A percentile compares a stretch with the other conserved stretches of the same genome.
phyloP scores from a whole-genome alignment of 2,329 filamentous ascomycete genomes.

The Cladophialophora psammophila region DNA sequence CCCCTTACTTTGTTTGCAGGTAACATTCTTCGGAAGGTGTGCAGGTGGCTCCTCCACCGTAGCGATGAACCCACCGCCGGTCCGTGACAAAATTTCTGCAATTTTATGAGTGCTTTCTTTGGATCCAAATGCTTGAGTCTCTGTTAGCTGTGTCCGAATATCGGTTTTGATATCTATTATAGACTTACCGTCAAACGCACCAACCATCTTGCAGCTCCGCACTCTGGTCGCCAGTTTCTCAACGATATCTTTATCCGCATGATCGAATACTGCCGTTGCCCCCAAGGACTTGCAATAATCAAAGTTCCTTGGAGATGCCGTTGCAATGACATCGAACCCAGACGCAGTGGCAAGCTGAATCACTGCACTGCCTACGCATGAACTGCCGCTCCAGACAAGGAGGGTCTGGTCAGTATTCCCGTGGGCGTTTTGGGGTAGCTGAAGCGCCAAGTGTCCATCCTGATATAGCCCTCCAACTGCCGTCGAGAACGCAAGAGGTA shows the following conservation, averaged over 20 bases:
- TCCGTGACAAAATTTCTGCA: conserved; percentile 30
- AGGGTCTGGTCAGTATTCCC: conserved; percentile 18
- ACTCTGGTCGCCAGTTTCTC: conserved; percentile 43
- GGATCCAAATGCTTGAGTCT: background rate
- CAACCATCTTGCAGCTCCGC: conserved; percentile 32
- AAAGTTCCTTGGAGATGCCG: conserved; percentile 44
- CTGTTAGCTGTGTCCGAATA: background rate
- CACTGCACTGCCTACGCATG: conserved; percentile 51
- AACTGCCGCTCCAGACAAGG: conserved; percentile 55
- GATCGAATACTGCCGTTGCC: conserved; percentile 53
- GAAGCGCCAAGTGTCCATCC: conserved; percentile 37
- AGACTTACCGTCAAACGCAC: conserved; percentile 29
- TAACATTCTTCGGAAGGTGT: conserved; percentile 15
- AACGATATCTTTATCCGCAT: conserved; percentile 46
- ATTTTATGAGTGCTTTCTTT: conserved; percentile 37
- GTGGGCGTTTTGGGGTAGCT: conserved; percentile 34
- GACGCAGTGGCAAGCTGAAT: conserved; percentile 51
- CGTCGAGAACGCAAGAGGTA: conserved; percentile 47
- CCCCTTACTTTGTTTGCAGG: conserved; percentile 15
- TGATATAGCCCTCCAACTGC: conserved; percentile 47
- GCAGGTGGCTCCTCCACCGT: conserved; percentile 27
- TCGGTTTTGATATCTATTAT: background rate
- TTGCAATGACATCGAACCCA: conserved; percentile 49
- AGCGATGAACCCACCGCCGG: conserved; percentile 36
- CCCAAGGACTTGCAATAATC: conserved; percentile 45